Evolutionary conservation across 176 grass and related monocot species (phyloP).

Genomic region (Musa schizocarpa): DNA sequence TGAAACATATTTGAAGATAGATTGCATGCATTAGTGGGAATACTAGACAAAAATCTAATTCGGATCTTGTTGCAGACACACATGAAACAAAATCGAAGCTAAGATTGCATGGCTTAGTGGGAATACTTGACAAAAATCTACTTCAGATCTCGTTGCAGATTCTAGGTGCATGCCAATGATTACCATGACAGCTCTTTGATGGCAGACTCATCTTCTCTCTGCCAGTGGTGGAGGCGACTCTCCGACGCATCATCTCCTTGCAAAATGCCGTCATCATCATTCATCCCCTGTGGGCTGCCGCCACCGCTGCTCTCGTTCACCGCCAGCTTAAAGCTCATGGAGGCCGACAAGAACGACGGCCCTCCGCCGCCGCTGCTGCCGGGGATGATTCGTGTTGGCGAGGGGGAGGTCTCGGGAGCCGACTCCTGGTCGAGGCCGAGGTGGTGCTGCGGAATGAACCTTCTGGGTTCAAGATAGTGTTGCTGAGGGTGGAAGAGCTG

Average conservation of each 20-base stretch:
- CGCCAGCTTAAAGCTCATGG: constrained; percentile 78
- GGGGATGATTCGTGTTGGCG: constrained; percentile 34
- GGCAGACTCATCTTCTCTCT: constrained; percentile 62
- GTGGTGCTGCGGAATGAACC: constrained; percentile 39
- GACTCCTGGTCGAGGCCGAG: constrained; percentile 71
- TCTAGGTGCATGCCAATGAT: background rate
- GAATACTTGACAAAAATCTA: too few relatives aligned
- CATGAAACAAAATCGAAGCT: too few relatives aligned
- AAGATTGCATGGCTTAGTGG: too few relatives aligned
- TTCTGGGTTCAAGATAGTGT: constrained; percentile 15
- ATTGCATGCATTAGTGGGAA: too few relatives aligned
- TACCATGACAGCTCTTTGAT: constrained; percentile 93
- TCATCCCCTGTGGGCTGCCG: constrained; percentile 41
- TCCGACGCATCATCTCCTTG: constrained; percentile 40
- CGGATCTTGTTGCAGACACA: too few relatives aligned
- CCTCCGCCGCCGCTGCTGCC: constrained; percentile 9
- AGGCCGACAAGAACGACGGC: constrained; percentile 44
- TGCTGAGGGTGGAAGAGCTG: constrained; percentile 25
- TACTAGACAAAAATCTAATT: too few relatives aligned
- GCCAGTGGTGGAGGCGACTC: constrained; percentile 42
- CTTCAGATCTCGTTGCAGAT: background rate
- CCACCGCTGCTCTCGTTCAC: constrained; percentile 46
- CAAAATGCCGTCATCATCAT: constrained; percentile 42
- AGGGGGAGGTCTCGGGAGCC: background rate
- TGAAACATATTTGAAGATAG: background rate